Conservation (phyloP, 768 basidiomycete genomes). For the Boletus rex-veris region DNA sequence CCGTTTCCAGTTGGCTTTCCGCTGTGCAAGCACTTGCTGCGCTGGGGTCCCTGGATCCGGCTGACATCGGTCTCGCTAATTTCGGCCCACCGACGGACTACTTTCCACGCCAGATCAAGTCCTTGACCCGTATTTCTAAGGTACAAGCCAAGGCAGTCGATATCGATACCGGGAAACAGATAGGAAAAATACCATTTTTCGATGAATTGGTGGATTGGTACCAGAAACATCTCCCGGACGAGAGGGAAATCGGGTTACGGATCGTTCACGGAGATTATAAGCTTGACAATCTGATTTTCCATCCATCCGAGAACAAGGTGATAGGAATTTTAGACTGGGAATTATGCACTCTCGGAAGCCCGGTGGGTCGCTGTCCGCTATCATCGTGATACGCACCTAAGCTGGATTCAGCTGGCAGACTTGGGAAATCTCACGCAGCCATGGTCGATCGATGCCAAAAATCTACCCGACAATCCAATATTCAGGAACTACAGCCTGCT, state of each 20-base stretch:
- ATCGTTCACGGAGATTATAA: constrained; percentile 98
- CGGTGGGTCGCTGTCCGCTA: constrained; percentile 48
- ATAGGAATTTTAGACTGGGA: constrained; percentile 99
- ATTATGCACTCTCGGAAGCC: constrained; percentile 89
- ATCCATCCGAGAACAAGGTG: constrained; percentile 85
- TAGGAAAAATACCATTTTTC: constrained; percentile 74
- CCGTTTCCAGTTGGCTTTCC: constrained; percentile 63
- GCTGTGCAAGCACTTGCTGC: constrained; percentile 68
- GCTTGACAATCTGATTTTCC: constrained; percentile 95
- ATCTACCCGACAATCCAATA: constrained; percentile 31
- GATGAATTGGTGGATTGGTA: constrained; percentile 78
- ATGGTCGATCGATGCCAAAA: constrained; percentile 57
- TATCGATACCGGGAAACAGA: constrained; percentile 53
- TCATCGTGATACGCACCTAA: neutral
- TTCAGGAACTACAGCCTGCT: constrained; percentile 30
- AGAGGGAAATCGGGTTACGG: constrained; percentile 67
- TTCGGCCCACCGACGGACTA: constrained; percentile 78
- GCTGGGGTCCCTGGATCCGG: constrained; percentile 62
- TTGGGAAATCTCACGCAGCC: constrained; percentile 87
- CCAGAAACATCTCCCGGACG: constrained; percentile 67
- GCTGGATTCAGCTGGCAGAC: constrained; percentile 65
- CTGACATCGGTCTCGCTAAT: constrained; percentile 58
- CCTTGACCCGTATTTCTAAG: constrained; percentile 76
- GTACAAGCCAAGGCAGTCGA: constrained; percentile 71
- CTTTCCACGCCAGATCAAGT: constrained; percentile 92